A percentile compares a stretch with the other conserved stretches of the same genome.
These are phyloP conservation scores for Sporothrix brasiliensis DNA, from an alignment of 2,329 filamentous ascomycete species.

Conservation along the genomic window DNA sequence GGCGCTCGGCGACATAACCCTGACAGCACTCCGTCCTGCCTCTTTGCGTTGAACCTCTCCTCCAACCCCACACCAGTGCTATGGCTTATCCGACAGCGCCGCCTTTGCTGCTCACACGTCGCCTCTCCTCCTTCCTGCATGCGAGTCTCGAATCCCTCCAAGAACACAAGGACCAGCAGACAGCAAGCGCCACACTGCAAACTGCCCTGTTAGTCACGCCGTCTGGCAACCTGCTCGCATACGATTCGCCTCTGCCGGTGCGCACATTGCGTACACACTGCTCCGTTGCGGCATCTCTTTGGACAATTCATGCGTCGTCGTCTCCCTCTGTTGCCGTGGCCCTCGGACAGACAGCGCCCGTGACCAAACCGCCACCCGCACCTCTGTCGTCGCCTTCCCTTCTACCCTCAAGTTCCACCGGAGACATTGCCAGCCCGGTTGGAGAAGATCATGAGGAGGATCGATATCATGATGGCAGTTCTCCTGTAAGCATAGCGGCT, in stretches of 20 bases:
- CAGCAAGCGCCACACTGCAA: constrained; percentile 51
- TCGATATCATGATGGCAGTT: constrained; percentile 32
- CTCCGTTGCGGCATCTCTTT: constrained; percentile 65
- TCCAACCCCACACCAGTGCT: constrained; percentile 35
- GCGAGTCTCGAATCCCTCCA: constrained; percentile 50
- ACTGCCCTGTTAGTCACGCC: constrained; percentile 63
- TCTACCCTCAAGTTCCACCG: not conserved
- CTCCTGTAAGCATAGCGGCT: constrained; percentile 53
- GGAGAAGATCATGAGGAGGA: constrained; percentile 39
- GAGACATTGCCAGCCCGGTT: constrained; percentile 26
- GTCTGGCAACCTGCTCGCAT: constrained; percentile 65
- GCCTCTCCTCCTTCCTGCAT: constrained; percentile 64
- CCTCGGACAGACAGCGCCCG: constrained; percentile 35
- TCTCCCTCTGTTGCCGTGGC: constrained; percentile 43
- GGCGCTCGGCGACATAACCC: not conserved
- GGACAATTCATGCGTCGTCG: constrained; percentile 58
- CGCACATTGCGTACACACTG: constrained; percentile 63
- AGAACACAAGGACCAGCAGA: constrained; percentile 24
- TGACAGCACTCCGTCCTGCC: not conserved
- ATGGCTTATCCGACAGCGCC: constrained; percentile 51
- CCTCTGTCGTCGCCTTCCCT: constrained; percentile 3
- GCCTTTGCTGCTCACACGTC: constrained; percentile 66
- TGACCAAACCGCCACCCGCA: not conserved
- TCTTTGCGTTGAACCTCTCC: not conserved
- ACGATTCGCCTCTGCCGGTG: constrained; percentile 60